These are phyloP conservation scores for Crassisporium funariophilum DNA, from an alignment of 768 basidiomycete genomes.

Conservation along the genomic window DNA sequence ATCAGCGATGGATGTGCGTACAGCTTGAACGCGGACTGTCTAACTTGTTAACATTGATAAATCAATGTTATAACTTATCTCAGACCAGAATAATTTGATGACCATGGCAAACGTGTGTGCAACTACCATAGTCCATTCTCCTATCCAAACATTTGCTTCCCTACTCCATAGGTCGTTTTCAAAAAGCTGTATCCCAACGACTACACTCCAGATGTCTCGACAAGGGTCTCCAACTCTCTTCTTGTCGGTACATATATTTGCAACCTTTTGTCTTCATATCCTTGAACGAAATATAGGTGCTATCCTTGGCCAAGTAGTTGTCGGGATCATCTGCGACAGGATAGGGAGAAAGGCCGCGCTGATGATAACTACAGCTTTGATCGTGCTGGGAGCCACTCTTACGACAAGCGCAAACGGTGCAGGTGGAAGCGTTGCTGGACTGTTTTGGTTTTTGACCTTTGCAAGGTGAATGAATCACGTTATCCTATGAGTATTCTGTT, in stretches of 20 bases:
- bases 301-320: conserved; percentile 59
- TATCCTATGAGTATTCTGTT: not conserved
- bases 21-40: not conserved
- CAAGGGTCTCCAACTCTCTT: conserved; percentile 69
- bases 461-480: conserved; percentile 37
- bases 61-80: conserved; percentile 8
- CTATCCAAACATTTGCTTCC: not conserved
- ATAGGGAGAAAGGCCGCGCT: conserved; percentile 78
- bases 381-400: conserved; percentile 69
- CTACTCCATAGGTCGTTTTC: conserved; percentile 57
- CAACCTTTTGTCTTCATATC: not conserved
- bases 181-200: conserved; percentile 61
- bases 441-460: conserved; percentile 77
- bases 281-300: conserved; percentile 42
- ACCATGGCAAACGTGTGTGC: conserved; percentile 62
- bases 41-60: not conserved
- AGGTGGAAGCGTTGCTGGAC: conserved; percentile 52
- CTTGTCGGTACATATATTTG: conserved; percentile 51
- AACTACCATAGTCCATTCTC: not conserved
- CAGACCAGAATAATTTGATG: conserved; percentile 74
- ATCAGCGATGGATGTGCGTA: conserved; percentile 62
- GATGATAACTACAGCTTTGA: conserved; percentile 65
- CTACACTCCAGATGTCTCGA: conserved; percentile 64
- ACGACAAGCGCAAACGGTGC: conserved; percentile 69
- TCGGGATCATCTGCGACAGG: conserved; percentile 73